Evolutionary conservation across 352 stramenopile species (phyloP), one percentile per base, ranked within the genome.

Genomic region (Phytophthora palmivora): DNA sequence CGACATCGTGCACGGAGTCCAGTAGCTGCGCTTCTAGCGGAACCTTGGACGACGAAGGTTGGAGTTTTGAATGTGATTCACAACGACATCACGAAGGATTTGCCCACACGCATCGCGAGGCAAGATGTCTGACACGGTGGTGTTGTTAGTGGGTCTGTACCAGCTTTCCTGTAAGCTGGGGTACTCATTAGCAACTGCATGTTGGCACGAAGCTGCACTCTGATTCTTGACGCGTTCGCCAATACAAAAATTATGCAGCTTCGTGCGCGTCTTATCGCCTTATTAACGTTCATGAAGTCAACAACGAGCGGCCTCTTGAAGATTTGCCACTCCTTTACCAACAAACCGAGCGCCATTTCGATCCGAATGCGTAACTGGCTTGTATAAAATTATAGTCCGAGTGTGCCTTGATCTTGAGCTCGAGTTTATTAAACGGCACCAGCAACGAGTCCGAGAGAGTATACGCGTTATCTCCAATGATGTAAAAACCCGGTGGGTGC

Each of bases 331-430:
- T 75, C n/a, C n/a, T n/a, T n/a, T n/a, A 68, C 44, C 0, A 76
- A 18, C 0, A 67, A 5, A 1, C 60, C 68, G 49, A 82, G 79
- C 11, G 65, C n/a, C n/a, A n/a, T n/a, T n/a, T n/a, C n/a, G n/a
- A n/a, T n/a, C n/a, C n/a, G n/a, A n/a, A n/a, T n/a, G 58, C 72
- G 43, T 11, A 82, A 32, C 21, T 82, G 72, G 37, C 51, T 74
- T 3, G 75, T 41, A 70, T 70, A 54, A 74, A 82, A 39, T 82
- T 82, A 45, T 59, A 80, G 45, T 46, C 33, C 4, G 53, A 61
- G 32, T 61, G 30, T 16, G 30, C 39, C 19, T 33, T 63, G 0
- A 3, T 6, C 11, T 50, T 56, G 6, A 48, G 8, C 6, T 50
- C 34, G 12, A 50, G 16, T 16, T 63, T 63, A 21, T 28, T 63